These are phyloP conservation scores for Melastoma malabathricum DNA, from an alignment of 345 rosid species.

Conservation along the genomic window DNA sequence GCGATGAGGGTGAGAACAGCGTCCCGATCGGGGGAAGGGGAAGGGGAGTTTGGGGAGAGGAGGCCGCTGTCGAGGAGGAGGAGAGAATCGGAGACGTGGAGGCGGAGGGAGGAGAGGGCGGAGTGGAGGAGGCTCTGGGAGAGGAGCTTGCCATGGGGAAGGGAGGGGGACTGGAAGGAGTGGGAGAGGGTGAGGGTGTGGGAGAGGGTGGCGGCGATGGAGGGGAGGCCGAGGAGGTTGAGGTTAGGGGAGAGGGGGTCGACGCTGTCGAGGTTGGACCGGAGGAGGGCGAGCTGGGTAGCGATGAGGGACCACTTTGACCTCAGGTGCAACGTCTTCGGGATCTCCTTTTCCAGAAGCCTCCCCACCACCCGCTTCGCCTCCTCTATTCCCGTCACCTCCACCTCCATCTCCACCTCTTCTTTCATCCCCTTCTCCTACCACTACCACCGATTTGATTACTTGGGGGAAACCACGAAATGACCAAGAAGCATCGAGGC, in stretches of 20 bases:
- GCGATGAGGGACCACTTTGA: constrained; percentile 63
- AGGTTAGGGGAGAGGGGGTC: constrained; percentile 31
- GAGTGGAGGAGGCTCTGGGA: constrained; percentile 89
- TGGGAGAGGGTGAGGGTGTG: constrained; percentile 36
- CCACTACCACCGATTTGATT: no score
- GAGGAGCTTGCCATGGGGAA: constrained; percentile 63
- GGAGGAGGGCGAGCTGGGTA: constrained; percentile 48
- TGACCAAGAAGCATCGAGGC: no score
- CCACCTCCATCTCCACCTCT: background rate
- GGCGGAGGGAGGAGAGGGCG: constrained; percentile 47
- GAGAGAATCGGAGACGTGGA: constrained; percentile 50
- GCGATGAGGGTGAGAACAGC: constrained; percentile 53
- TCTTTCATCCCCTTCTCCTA: no score
- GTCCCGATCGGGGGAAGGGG: constrained; percentile 44
- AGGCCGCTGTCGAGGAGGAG: constrained; percentile 55
- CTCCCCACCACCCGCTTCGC: no score
- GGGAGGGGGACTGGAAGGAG: constrained; percentile 32
- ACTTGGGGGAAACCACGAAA: no score
- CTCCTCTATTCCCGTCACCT: no score
- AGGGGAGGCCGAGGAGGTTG: constrained; percentile 36
- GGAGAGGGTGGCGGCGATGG: constrained; percentile 35
- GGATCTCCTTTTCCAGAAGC: constrained; percentile 16
- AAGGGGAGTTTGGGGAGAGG: constrained; percentile 24
- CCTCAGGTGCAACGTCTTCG: constrained; percentile 34
- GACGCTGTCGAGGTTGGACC: constrained; percentile 50